Base-by-base conservation (phyloP, 495 filamentous ascomycete genomes). In the Xylaria palmicola region DNA sequence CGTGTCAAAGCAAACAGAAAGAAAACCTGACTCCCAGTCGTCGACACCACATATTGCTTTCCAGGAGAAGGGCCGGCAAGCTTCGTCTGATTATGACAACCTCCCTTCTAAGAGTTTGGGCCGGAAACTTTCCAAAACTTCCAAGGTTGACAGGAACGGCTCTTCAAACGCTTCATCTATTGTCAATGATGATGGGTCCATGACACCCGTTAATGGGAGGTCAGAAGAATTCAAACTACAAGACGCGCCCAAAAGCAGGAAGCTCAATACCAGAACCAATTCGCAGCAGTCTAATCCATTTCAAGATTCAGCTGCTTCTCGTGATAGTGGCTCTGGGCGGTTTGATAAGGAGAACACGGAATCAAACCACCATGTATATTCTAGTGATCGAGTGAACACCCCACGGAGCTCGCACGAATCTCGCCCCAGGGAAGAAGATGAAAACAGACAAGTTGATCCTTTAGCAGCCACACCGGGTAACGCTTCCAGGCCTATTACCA, bases 31-130 rank as follows among this genome's bases (percentile, higher is more conserved):
- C 27, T 78, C 78, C 5, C 76, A 78, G 45, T 72, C 78, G 3
- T 78, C 84, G 9, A 91, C 90, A 7, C 90, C 92, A 34, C 92
- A 98, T 73, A 96, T 97, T 68, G 90, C 91, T 37, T 95, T 90
- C 71, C 92, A 96, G 71, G 91, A 95, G 67, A 93, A 92, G 69
- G 86, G 86, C 0, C 83, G 90, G 47, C 85, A 90, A 66, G 61
- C 76, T 4, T 81, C 82, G 5, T 77, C 80, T 10, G 82, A 85
- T 9, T 70, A 79, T 39, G 80, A 83, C 34, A 76, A 61, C 32
- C 73, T 74, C 3, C 79, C 77, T 51, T 63, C 68, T 50, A 70
- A 77, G 44, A 68, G 74, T 9, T 66, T 76, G 5, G 61, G 66
- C 19, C 72, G 81, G 15, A 82, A 79, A 60, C 68, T 78, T 1